Conservation (phyloP, 2,329 filamentous ascomycete species). For the Exophiala viscosa region DNA sequence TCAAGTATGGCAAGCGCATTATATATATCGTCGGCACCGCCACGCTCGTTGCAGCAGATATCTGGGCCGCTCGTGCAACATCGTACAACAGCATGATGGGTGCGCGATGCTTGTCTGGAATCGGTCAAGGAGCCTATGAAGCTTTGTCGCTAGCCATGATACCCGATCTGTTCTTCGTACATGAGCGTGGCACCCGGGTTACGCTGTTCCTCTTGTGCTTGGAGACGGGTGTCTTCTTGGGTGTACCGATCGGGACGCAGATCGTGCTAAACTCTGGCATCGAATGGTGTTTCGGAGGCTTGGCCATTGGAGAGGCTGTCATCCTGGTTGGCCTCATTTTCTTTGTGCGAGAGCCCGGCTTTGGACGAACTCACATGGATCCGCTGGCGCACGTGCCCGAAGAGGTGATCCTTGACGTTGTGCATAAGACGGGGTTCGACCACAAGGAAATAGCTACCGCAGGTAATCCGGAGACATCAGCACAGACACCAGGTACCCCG, state of each 20-base stretch:
- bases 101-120: conserved; percentile 79
- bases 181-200: conserved; percentile 85
- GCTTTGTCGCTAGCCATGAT: conserved; percentile 90
- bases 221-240: conserved; percentile 82
- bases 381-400: conserved; percentile 5
- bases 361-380: conserved; percentile 2
- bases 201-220: conserved; percentile 88
- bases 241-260: conserved; percentile 79
- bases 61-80: conserved; percentile 82
- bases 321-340: conserved; percentile 72
- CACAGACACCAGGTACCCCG: neutral
- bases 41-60: conserved; percentile 67
- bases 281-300: conserved; percentile 80
- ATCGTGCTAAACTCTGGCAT: conserved; percentile 74
- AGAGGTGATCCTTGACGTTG: conserved; percentile 2
- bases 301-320: conserved; percentile 72
- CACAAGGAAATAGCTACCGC: neutral
- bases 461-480: too few species aligned
- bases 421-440: neutral
- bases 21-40: conserved; percentile 78
- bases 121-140: conserved; percentile 84
- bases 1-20: conserved; percentile 81
- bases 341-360: conserved; percentile 76
- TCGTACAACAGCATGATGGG: conserved; percentile 74
- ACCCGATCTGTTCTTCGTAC: conserved; percentile 91